Conservation (phyloP, 2,329 filamentous ascomycete genomes). For the Cladosporium colombiae region DNA sequence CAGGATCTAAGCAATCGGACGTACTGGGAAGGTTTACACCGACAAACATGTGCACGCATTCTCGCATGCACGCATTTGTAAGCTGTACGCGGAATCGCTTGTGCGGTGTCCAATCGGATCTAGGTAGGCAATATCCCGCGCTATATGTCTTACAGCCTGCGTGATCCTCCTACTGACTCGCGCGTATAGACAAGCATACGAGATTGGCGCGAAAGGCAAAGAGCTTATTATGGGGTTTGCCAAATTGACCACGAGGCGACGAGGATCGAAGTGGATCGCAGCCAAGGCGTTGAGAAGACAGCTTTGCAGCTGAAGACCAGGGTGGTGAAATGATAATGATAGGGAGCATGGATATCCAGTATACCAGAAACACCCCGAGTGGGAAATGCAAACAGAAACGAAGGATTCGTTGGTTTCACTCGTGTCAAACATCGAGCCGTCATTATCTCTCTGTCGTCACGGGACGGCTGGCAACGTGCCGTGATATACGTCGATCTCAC, state of each 20-base stretch:
- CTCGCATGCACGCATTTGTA: conserved; percentile 6
- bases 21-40: background rate
- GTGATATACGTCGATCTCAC: background rate
- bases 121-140: background rate
- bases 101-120: background rate
- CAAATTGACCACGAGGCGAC: background rate
- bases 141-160: conserved; percentile 9
- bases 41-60: background rate
- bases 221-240: background rate
- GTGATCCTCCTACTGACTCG: conserved; percentile 4
- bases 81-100: conserved; percentile 1
- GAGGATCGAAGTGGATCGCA: background rate
- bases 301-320: background rate
- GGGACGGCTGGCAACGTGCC: background rate
- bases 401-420: background rate
- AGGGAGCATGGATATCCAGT: background rate
- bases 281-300: background rate
- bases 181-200: conserved; percentile 1
- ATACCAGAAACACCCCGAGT: background rate
- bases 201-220: background rate
- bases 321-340: background rate
- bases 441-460: background rate
- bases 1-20: background rate
- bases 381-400: background rate
- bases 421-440: background rate